Evolutionary conservation across 352 stramenopile species (phyloP).

Genomic region (Globisporangium emineosum): DNA sequence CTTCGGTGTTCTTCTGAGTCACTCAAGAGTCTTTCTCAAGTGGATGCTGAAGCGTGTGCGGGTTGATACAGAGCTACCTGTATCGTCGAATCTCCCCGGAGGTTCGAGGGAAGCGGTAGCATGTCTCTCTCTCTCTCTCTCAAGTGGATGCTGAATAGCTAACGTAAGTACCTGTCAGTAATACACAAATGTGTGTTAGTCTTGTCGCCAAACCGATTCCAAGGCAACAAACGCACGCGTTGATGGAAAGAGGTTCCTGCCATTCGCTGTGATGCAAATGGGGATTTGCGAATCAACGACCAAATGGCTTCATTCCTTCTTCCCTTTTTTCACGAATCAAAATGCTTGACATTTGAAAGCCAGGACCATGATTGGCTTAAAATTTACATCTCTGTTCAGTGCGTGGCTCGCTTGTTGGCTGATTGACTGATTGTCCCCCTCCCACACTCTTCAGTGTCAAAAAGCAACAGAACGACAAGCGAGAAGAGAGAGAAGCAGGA

Average conservation of each 20-base stretch:
- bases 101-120: too few relatives aligned
- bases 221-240: background rate
- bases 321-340: constrained; percentile 4
- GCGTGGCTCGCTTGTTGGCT: background rate
- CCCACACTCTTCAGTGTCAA: background rate
- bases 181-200: background rate
- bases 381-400: background rate
- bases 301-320: background rate
- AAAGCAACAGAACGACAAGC: background rate
- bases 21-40: too few relatives aligned
- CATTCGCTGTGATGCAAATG: constrained; percentile 6
- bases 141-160: background rate
- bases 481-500: constrained; percentile 6
- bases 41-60: too few relatives aligned
- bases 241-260: background rate
- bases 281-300: constrained; percentile 6
- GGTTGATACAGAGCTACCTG: too few relatives aligned
- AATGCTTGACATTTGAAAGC: background rate
- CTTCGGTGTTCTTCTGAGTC: constrained; percentile 19
- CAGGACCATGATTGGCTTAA: background rate
- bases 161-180: background rate
- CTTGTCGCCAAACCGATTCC: background rate
- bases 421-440: background rate
- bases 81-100: too few relatives aligned
- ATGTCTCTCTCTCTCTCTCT: background rate